Base-by-base conservation (phyloP, 176 grass and related monocot species). In the barley (Hordeum vulgare) region DNA sequence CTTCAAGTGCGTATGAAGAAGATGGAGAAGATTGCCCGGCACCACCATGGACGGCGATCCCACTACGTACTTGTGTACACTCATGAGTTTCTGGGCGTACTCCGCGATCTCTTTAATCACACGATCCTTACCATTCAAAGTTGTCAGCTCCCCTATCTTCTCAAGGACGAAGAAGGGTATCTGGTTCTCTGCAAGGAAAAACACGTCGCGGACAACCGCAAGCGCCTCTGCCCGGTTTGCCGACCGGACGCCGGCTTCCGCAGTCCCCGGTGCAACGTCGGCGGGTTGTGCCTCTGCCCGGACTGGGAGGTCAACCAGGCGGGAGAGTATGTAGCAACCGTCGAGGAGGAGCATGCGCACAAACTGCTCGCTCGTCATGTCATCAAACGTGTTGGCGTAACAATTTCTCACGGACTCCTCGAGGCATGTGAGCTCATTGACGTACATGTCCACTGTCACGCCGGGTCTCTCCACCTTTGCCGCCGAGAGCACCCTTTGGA, bases 151-250 rank as follows among this genome's bases (percentile, higher is more conserved):
- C 6, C 26, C 31, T 4, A 86, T 40, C 67, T 64, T 64, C 13
- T 81, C 12, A 2, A 81, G 1, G 33, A 81, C 34, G 45, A 86
- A 86, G 77, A 86, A 86, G 0, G 77, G 77, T 6, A 86, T 65
- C 59, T 86, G 77, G 77, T 86, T 86, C 77, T 81, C 85, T 0
- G 60, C 77, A 1, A 81, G 85, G 77, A 42, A 75, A 17, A 75
- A n/a, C 8, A 81, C 60, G 45, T 86, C 69, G 33, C 77, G 77
- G 11, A 56, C 33, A 8, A 80, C 76, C 4, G 14, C 66, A 3
- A 72, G 7, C 0, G 0, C 18, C 47, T 74, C 41, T 2, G 3
- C 61, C 15, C 11, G 12, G 7, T 34, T 3, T 2, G 13, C 10
- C 3, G 25, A 8, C 2, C 33, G 17, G 9, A 47, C 4, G 9